Conservation (phyloP, 352 stramenopile genomes). For the Globisporangium recalcitrans region DNA sequence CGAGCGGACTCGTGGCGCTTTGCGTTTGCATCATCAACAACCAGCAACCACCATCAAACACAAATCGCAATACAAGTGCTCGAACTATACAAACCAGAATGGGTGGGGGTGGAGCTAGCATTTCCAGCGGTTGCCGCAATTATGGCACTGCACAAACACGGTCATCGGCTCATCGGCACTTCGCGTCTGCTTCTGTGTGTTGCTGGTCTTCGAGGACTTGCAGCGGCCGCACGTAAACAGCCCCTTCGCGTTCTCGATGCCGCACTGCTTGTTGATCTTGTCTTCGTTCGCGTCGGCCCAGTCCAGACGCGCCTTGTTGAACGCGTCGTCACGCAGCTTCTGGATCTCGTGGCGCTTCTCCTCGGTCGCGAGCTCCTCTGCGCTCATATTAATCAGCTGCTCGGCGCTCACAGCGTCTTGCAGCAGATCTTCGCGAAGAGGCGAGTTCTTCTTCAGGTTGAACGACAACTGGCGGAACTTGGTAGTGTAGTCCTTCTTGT, state of each 20-base stretch:
- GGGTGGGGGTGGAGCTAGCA: conserved; percentile 41
- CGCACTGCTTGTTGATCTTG: conserved; percentile 90
- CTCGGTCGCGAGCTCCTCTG: conserved; percentile 83
- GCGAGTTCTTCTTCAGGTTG: conserved; percentile 89
- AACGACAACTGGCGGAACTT: conserved; percentile 89
- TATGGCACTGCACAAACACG: conserved; percentile 95
- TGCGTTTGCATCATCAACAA: neutral
- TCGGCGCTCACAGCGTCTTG: conserved; percentile 63
- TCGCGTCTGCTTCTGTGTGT: conserved; percentile 96
- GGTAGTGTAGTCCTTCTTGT: conserved; percentile 87
- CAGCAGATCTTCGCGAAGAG: conserved; percentile 72
- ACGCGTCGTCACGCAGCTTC: conserved; percentile 77
- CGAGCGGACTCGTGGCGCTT: neutral
- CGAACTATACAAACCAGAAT: conserved; percentile 3
- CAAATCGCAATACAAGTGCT: neutral
- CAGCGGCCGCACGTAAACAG: conserved; percentile 91
- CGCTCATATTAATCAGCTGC: conserved; percentile 75
- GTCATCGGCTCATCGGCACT: conserved; percentile 98
- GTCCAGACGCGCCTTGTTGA: conserved; percentile 81
- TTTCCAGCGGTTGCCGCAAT: conserved; percentile 96
- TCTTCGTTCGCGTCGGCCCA: conserved; percentile 89
- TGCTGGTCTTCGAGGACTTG: conserved; percentile 95
- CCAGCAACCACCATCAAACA: neutral
- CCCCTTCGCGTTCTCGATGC: conserved; percentile 70
- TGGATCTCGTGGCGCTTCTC: conserved; percentile 84